Base-by-base conservation (phyloP, 306 rosid species). In the Datisca glomerata region DNA sequence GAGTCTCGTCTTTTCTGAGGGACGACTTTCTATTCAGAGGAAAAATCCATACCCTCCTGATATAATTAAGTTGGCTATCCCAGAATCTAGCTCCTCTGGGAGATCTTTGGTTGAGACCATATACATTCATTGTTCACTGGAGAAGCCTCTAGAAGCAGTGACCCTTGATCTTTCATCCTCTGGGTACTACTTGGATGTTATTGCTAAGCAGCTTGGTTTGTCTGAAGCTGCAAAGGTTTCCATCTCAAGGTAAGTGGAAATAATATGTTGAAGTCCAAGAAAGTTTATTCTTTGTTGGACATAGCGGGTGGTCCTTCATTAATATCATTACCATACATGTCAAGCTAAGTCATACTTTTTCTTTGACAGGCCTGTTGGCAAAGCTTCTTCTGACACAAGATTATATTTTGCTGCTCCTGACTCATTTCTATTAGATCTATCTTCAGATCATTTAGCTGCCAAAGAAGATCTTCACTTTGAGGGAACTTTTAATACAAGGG, bases 321-420 rank as follows among this genome's bases (percentile, higher is more conserved):
- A 23, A 6, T 17, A 36, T 33, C 19, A 55, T 17, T 58, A n/a
- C 9, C 39, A 12, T 16, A 17, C 16, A 48, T 31, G 43, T 11
- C 20, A 22, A n/a, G n/a, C 1, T 48, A 38, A 45, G 41, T 49
- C 21, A 41, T 38, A 11, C 32, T 37, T 43, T 29, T 41, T 58
- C 47, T 57, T 34, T 66, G 61, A 33, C 75, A 89, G 95, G 79
- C 78, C 74, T 62, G 42, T 89, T 47, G 95, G 98, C 38, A 89
- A 71, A 72, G 71, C 91, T 43, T 84, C 98, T 46, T 80, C 91
- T 5, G 98, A 89, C 78, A 78, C 73, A 33, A 77, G 93, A 55
- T 34, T 84, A 38, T 78, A 77, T 67, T 84, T 72, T 64, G 57
- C 81, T 55, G 74, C 86, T 45, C 64, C 74, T 3, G 69, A 54